A percentile compares a stretch with the other conserved stretches of the same genome.
Evolutionary conservation across 441 rosid species (phyloP).

Genomic region (Eutrema salsugineum): DNA sequence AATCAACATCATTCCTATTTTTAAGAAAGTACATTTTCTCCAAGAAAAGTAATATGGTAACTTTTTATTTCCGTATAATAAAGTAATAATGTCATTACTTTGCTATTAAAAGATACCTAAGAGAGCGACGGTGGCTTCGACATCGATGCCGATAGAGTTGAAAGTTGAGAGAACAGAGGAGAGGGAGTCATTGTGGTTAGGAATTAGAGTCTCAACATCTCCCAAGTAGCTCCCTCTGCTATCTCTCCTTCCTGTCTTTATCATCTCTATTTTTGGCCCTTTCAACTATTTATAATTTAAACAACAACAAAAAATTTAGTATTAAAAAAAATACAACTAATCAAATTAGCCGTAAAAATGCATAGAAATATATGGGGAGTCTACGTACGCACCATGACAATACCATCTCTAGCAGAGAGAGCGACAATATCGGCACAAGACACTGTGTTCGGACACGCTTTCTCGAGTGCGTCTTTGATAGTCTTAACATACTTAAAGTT

Average conservation of each 20-base stretch:
- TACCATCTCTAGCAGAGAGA: constrained; percentile 88
- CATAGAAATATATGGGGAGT: background rate
- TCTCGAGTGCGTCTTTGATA: constrained; percentile 76
- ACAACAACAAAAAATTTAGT: background rate
- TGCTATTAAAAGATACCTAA: too few relatives aligned
- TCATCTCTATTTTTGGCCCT: constrained; percentile 78
- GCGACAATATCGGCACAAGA: constrained; percentile 86
- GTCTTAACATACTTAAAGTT: constrained; percentile 71
- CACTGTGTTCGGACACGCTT: constrained; percentile 72
- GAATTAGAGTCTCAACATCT: constrained; percentile 43
- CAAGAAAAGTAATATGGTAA: background rate
- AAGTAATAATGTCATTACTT: too few relatives aligned
- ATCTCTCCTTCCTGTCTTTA: constrained; percentile 76
- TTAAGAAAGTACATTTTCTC: too few relatives aligned
- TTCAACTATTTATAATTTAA: constrained; percentile 45
- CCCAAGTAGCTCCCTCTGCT: constrained; percentile 51
- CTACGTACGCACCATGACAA: constrained; percentile 49
- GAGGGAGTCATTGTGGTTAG: constrained; percentile 74
- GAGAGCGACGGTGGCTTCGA: constrained; percentile 70
- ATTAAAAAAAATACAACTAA: background rate
- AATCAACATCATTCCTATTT: background rate
- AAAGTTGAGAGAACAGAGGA: constrained; percentile 60
- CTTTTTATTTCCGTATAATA: background rate
- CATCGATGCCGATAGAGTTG: constrained; percentile 56
- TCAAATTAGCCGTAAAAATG: background rate